Percentiles rank a stretch among this genome's conserved stretches.
Evolutionary conservation across 352 stramenopile genomes (phyloP).

Genomic region (Globisporangium perplexum): DNA sequence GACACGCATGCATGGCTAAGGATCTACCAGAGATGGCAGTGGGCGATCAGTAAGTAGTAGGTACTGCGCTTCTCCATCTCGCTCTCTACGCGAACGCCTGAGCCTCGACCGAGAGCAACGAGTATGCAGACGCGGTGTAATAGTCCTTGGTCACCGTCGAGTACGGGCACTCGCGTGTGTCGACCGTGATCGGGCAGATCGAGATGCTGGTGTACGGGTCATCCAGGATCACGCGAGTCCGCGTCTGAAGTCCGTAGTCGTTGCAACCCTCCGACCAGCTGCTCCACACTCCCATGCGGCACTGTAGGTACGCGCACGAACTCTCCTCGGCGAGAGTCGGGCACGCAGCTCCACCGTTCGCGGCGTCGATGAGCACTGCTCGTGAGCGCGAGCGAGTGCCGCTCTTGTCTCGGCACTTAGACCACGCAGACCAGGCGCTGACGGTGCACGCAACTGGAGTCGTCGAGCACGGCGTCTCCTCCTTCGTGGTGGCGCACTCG

Average conservation of each 20-base stretch:
- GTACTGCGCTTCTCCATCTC: background rate
- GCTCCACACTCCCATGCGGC: constrained; percentile 23
- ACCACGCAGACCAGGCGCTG: constrained; percentile 17
- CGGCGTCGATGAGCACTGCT: constrained; percentile 16
- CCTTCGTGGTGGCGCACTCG: constrained; percentile 17
- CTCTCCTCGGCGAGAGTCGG: constrained; percentile 9
- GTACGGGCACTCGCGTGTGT: constrained; percentile 27
- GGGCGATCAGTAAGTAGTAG: no score
- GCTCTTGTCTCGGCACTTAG: constrained; percentile 19
- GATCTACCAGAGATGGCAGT: no score
- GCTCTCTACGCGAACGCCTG: constrained; percentile 17
- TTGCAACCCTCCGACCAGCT: constrained; percentile 23
- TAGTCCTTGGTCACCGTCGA: constrained; percentile 26
- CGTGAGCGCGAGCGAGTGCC: constrained; percentile 17
- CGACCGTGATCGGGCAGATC: constrained; percentile 19
- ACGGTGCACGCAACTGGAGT: constrained; percentile 21
- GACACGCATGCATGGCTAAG: no score
- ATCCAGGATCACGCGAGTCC: constrained; percentile 20
- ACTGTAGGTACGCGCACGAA: constrained; percentile 22
- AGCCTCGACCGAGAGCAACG: constrained; percentile 17
- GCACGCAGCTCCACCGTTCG: constrained; percentile 26
- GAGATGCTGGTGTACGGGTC: constrained; percentile 27
- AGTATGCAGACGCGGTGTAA: constrained; percentile 5
- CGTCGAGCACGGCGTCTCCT: constrained; percentile 12
- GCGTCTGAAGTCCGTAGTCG: constrained; percentile 26